Conservation (phyloP, 1,139 yeast species). For the Meyerozyma sp. region DNA sequence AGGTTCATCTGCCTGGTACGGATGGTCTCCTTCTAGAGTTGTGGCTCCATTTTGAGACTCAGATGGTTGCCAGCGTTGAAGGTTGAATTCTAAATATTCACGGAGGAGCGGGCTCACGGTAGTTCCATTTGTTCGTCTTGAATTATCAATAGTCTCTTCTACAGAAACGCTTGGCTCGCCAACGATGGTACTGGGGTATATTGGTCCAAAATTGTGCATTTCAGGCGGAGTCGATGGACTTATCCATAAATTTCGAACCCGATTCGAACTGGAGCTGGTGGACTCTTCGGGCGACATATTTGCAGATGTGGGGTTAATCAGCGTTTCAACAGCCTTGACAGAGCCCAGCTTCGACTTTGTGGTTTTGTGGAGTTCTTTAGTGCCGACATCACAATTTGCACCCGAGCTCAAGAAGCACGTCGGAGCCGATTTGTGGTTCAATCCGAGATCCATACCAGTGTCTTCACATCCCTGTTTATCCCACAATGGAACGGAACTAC, state of each 20-base stretch:
- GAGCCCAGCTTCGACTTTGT: background rate
- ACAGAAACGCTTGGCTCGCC: background rate
- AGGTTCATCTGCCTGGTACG: background rate
- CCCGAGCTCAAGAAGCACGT: background rate
- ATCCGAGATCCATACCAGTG: background rate
- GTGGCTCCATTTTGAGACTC: background rate
- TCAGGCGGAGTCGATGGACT: background rate
- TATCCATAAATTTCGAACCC: background rate
- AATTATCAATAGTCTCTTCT: background rate
- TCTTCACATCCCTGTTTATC: background rate
- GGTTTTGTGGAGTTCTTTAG: background rate
- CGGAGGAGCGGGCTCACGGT: background rate
- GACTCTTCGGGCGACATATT: background rate
- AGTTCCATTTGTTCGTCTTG: background rate
- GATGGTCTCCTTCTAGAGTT: background rate
- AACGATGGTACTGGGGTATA: background rate
- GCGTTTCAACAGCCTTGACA: background rate
- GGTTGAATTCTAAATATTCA: background rate
- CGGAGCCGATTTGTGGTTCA: background rate
- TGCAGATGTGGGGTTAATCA: background rate
- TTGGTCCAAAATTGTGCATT: background rate
- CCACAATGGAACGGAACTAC: background rate
- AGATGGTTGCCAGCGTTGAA: background rate
- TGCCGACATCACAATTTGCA: background rate
- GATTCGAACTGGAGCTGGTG: background rate